These are phyloP conservation scores for Scutellaria galericulata DNA, from an alignment of 257 asterid species.

Conservation along the genomic window DNA sequence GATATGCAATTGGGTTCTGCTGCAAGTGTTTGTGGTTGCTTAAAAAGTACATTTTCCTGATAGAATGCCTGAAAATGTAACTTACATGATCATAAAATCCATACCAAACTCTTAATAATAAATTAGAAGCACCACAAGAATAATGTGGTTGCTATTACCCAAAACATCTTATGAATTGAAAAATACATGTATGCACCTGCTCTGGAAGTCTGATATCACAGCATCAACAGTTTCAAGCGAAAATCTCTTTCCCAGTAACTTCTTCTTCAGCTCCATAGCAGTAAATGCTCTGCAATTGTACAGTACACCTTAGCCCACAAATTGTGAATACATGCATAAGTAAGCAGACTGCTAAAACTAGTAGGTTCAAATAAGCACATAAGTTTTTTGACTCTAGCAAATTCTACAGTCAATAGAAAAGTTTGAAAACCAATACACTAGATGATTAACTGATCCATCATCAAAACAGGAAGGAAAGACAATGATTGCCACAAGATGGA, in stretches of 20 bases:
- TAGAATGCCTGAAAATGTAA: not conserved
- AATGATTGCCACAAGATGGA: slow-evolving; percentile 5
- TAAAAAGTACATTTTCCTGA: slow-evolving; percentile 21
- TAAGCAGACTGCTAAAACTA: not conserved
- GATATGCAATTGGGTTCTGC: slow-evolving; percentile 12
- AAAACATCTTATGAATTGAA: slow-evolving; percentile 9
- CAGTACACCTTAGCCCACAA: slow-evolving; percentile 32
- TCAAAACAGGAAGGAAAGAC: not conserved
- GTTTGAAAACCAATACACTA: slow-evolving; percentile 16
- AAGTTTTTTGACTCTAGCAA: not conserved
- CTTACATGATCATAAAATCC: not conserved
- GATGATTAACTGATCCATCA: slow-evolving; percentile 11
- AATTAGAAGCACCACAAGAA: slow-evolving; percentile 23
- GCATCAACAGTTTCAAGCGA: slow-evolving; percentile 58
- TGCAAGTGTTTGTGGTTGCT: slow-evolving; percentile 8
- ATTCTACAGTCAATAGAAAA: not conserved
- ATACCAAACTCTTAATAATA: slow-evolving; percentile 14
- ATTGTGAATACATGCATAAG: not conserved
- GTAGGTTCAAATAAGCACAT: slow-evolving; percentile 14
- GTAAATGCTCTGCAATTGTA: slow-evolving; percentile 71
- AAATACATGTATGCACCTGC: slow-evolving; percentile 52
- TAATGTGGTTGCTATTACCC: slow-evolving; percentile 25
- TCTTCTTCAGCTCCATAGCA: slow-evolving; percentile 77
- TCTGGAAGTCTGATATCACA: slow-evolving; percentile 68
- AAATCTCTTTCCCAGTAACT: slow-evolving; percentile 62